These are phyloP conservation scores for Venturia carpophila DNA, from an alignment of 2,329 filamentous ascomycete genomes.

Conservation along the genomic window DNA sequence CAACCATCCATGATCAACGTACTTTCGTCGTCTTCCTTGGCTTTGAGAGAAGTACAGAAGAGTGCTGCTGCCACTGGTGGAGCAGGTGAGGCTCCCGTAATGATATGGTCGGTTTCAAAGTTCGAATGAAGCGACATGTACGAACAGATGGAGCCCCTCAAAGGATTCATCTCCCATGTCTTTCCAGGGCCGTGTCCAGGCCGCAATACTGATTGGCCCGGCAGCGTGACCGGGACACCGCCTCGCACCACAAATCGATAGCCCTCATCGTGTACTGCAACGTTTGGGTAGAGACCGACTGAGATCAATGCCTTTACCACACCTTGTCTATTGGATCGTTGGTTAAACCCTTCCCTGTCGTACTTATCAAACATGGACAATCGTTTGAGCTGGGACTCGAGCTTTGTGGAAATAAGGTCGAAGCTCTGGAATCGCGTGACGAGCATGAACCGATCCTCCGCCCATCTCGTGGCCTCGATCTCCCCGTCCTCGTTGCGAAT, in stretches of 20 bases:
- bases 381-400: constrained; percentile 22
- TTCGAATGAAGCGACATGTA: constrained; percentile 19
- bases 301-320: constrained; percentile 42
- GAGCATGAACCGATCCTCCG: neutral
- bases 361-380: constrained; percentile 16
- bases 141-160: constrained; percentile 19
- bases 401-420: constrained; percentile 31
- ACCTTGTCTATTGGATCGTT: constrained; percentile 36
- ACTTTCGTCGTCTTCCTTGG: constrained; percentile 7
- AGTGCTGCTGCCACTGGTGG: constrained; percentile 26
- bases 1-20: constrained; percentile 14
- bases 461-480: constrained; percentile 9
- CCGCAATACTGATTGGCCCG: constrained; percentile 15
- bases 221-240: constrained; percentile 16
- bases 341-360: constrained; percentile 33
- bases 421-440: constrained; percentile 27
- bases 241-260: constrained; percentile 23
- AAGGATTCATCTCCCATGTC: neutral
- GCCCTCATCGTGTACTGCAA: constrained; percentile 33
- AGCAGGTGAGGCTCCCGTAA: constrained; percentile 25
- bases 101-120: constrained; percentile 18
- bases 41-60: constrained; percentile 26
- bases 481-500: constrained; percentile 27
- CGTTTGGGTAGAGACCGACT: constrained; percentile 39
- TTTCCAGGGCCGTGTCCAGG: constrained; percentile 19